Conservation (phyloP, 108 stramenopile genomes). For the Conticribra weissflogii region DNA sequence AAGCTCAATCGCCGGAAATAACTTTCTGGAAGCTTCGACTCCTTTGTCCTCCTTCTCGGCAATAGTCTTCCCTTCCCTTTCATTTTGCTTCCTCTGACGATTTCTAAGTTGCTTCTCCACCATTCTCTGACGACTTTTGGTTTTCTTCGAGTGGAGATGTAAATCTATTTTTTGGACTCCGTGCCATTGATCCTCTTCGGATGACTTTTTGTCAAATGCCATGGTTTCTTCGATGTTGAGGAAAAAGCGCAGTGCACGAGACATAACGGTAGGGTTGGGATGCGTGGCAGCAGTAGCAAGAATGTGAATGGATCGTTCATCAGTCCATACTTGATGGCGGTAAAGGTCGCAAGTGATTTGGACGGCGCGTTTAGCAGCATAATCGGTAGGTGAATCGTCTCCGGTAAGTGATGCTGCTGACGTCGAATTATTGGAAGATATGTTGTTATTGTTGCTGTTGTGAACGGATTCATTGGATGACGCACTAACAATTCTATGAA, state of each 20-base stretch:
- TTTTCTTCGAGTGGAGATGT: constrained; percentile 85
- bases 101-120: constrained; percentile 69
- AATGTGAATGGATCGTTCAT: constrained; percentile 93
- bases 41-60: constrained; percentile 68
- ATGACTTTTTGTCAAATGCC: constrained; percentile 80
- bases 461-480: background rate
- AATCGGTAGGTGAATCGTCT: constrained; percentile 61
- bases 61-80: constrained; percentile 55
- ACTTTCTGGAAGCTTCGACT: constrained; percentile 65
- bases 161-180: constrained; percentile 71
- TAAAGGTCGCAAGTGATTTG: constrained; percentile 95
- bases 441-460: background rate
- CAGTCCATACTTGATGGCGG: constrained; percentile 95
- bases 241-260: constrained; percentile 93
- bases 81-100: constrained; percentile 64
- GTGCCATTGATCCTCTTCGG: constrained; percentile 76
- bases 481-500: constrained; percentile 75
- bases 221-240: constrained; percentile 94
- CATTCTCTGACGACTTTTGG: constrained; percentile 50
- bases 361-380: constrained; percentile 86
- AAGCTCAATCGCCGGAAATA: constrained; percentile 95
- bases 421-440: background rate
- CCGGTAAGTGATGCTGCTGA: too few species aligned
- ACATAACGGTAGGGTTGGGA: constrained; percentile 64
- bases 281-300: constrained; percentile 79